Evolutionary conservation across 768 basidiomycete species (phyloP), one percentile per base, ranked within the genome.

Genomic region (Hygrocybe coccinea): DNA sequence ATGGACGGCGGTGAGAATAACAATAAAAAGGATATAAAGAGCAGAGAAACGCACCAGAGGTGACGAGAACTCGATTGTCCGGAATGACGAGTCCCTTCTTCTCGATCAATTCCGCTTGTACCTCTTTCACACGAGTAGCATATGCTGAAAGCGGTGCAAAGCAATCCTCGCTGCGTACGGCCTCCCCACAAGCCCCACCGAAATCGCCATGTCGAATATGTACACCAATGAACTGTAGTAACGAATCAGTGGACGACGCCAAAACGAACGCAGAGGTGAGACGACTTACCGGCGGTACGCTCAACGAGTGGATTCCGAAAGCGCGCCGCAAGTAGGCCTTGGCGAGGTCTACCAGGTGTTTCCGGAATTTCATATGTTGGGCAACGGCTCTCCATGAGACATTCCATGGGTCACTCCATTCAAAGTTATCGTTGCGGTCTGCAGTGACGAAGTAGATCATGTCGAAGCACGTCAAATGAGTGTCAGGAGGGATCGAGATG

Each of bases 331-430:
- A 67, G 62, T 82, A 81, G n/a, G 68, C 56, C 39, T 77, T 66
- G 2, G 80, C 76, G 17, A 84, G 59, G 6, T 60, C 58, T 55
- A 73, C 64, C 15, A 85, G 60, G n/a, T 58, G 61, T 5, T 72
- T 66, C 3, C 71, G 72, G 79, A 79, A 85, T 50, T 71, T 74
- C 69, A 83, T 72, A 60, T 82, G 65, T 57, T 73, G 69, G 14
- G 79, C 82, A 37, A 79, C 79, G 62, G 74, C 76, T 59, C 76
- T 69, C 83, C 83, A 85, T n/a, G 76, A 79, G n/a, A 81, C 80
- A 35, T 36, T 11, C 52, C 54, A 54, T 45, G 19, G 39, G 4
- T 49, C 39, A 33, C 52, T 50, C 36, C 45, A 50, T 70, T 69
- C 54, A 54, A 37, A 44, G 9, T n/a, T 8, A 39, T 58, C 71